These are phyloP conservation scores for Venturia nashicola DNA, from an alignment of 2,329 filamentous ascomycete genomes.

Conservation along the genomic window DNA sequence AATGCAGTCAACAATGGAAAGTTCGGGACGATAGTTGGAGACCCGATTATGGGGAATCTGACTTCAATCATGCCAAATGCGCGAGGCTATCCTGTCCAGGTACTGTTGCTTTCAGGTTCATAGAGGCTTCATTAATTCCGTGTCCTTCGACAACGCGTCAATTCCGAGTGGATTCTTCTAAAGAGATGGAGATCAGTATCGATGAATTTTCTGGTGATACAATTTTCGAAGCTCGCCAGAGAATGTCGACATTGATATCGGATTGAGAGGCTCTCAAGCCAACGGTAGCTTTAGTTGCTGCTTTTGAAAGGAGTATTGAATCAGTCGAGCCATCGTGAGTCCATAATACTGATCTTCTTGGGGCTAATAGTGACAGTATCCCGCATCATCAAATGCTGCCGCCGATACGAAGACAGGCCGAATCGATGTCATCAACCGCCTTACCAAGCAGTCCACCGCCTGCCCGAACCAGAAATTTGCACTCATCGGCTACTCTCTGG, in stretches of 20 bases:
- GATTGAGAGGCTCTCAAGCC: too few species aligned
- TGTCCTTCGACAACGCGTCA: too few species aligned
- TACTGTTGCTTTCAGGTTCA: background rate
- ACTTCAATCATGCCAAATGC: conserved; percentile 5
- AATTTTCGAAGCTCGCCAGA: too few species aligned
- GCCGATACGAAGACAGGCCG: conserved; percentile 2
- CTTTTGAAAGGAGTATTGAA: too few species aligned
- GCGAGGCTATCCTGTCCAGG: conserved; percentile 9
- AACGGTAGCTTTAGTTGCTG: too few species aligned
- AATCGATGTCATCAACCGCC: conserved; percentile 8
- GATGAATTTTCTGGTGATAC: too few species aligned
- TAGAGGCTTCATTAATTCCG: too few species aligned
- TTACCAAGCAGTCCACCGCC: conserved; percentile 4
- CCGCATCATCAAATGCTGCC: background rate
- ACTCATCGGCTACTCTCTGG: conserved; percentile 9
- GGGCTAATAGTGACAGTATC: conserved; percentile 5
- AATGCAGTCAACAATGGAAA: conserved; percentile 2
- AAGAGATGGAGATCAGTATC: too few species aligned
- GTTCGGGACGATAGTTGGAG: conserved; percentile 8
- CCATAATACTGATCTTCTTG: too few species aligned
- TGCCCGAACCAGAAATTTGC: conserved; percentile 10
- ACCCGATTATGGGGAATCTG: conserved; percentile 6
- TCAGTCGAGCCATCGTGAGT: too few species aligned
- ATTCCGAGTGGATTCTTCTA: too few species aligned
- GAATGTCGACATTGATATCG: too few species aligned